phyloP scores from a whole-genome alignment of 2,329 filamentous ascomycete species.

The Penicillium oxalicum region DNA sequence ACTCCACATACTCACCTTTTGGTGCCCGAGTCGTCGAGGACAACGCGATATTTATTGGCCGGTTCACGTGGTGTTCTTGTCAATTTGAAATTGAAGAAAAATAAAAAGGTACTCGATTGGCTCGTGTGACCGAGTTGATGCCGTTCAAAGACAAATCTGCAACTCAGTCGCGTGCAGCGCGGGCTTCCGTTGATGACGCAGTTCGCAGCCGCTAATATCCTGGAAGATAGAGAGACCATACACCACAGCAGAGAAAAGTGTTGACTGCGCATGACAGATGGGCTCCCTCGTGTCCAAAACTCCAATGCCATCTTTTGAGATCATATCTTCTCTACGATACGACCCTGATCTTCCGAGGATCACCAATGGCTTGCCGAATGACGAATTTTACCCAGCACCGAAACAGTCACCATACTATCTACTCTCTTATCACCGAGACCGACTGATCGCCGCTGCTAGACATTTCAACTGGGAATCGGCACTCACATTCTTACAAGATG shows the following conservation, averaged over 20 bases:
- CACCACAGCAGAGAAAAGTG: conserved; percentile 3
- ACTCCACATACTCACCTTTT: conserved; percentile 15
- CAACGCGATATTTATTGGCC: not conserved
- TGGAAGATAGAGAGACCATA: conserved; percentile 19
- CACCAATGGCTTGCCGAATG: conserved; percentile 22
- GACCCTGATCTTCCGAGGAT: conserved; percentile 52
- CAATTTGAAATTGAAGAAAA: too few species aligned
- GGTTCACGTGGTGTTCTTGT: too few species aligned
- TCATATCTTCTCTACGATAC: conserved; percentile 69
- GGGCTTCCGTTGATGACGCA: conserved; percentile 5
- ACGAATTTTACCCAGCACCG: conserved; percentile 30
- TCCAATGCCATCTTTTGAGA: conserved; percentile 42
- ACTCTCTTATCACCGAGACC: conserved; percentile 69
- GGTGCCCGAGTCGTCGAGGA: conserved; percentile 8
- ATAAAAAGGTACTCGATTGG: not conserved
- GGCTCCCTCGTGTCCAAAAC: conserved; percentile 3
- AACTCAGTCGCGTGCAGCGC: conserved; percentile 14
- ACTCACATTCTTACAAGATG: conserved; percentile 25
- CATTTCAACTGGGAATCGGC: conserved; percentile 45
- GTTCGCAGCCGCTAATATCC: conserved; percentile 7
- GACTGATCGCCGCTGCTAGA: conserved; percentile 58
- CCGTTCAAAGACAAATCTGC: conserved; percentile 8
- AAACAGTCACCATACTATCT: conserved; percentile 65
- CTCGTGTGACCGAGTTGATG: not conserved
- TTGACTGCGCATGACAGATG: conserved; percentile 8